Evolutionary conservation across 371 early-diverging fungal species (phyloP).

Genomic region (Mucor indicus): DNA sequence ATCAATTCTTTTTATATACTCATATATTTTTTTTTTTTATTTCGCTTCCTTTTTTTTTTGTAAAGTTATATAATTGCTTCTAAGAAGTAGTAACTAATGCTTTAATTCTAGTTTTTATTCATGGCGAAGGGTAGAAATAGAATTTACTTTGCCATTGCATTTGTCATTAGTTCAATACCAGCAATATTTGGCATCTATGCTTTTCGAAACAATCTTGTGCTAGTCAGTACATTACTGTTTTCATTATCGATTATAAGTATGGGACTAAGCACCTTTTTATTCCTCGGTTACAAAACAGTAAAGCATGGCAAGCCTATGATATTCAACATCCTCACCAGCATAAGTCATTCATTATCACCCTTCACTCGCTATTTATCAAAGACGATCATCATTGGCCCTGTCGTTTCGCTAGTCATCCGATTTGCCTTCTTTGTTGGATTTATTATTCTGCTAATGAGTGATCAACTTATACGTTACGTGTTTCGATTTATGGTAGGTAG

Average conservation of each 20-base stretch:
- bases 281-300: constrained; percentile 32
- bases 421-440: constrained; percentile 29
- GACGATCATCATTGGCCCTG: constrained; percentile 21
- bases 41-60: no score
- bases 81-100: no score
- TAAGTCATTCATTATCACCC: constrained; percentile 24
- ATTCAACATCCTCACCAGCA: constrained; percentile 12
- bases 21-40: no score
- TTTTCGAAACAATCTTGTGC: constrained; percentile 4
- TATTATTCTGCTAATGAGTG: constrained; percentile 24
- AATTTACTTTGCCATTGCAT: constrained; percentile 27
- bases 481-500: constrained; percentile 22
- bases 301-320: constrained; percentile 34
- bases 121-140: constrained; percentile 28
- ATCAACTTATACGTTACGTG: constrained; percentile 21
- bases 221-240: constrained; percentile 18
- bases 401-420: constrained; percentile 20
- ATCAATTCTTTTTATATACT: no score
- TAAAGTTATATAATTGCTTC: no score
- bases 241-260: constrained; percentile 22
- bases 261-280: constrained; percentile 22
- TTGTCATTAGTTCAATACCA: constrained; percentile 23
- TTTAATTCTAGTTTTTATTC: no score
- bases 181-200: constrained; percentile 25
- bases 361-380: constrained; percentile 19